These are phyloP conservation scores for Huiozyma sinensis DNA, from an alignment of 805 yeast genomes.

Conservation along the genomic window DNA sequence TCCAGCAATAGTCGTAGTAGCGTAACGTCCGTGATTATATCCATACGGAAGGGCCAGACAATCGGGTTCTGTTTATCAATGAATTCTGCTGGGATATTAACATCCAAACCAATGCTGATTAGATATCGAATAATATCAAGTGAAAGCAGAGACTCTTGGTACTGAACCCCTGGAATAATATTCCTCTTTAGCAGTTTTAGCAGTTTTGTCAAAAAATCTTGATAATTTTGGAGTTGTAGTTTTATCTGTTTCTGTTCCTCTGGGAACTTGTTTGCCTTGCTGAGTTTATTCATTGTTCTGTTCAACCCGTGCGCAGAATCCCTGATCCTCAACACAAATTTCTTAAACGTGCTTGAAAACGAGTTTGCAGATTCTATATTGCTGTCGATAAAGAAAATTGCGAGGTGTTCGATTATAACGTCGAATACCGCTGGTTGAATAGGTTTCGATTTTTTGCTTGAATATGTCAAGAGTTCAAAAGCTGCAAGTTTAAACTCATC, in stretches of 20 bases:
- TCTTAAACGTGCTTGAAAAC: slow-evolving; percentile 49
- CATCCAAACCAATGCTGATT: slow-evolving; percentile 48
- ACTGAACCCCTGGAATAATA: slow-evolving; percentile 46
- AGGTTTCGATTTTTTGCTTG: slow-evolving; percentile 51
- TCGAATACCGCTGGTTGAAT: slow-evolving; percentile 38
- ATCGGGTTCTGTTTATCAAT: slow-evolving; percentile 36
- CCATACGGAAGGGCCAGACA: slow-evolving; percentile 38
- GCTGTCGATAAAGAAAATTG: slow-evolving; percentile 48
- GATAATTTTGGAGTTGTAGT: slow-evolving; percentile 24
- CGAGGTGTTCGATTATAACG: slow-evolving; percentile 35
- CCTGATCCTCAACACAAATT: slow-evolving; percentile 52
- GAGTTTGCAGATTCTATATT: slow-evolving; percentile 61
- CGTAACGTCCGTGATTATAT: slow-evolving; percentile 30
- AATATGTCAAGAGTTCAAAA: slow-evolving; percentile 48
- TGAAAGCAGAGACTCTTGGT: slow-evolving; percentile 42
- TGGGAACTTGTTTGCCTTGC: slow-evolving; percentile 29
- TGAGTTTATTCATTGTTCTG: slow-evolving; percentile 39
- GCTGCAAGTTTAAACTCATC: slow-evolving; percentile 39
- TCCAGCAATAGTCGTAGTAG: slow-evolving; percentile 45
- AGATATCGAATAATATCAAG: slow-evolving; percentile 37
- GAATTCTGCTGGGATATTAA: slow-evolving; percentile 27
- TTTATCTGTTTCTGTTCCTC: slow-evolving; percentile 29
- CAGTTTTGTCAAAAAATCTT: slow-evolving; percentile 34
- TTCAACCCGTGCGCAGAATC: slow-evolving; percentile 54
- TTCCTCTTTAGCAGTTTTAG: slow-evolving; percentile 29